Evolutionary conservation across 306 rosid species (phyloP).

Genomic region (Sicyos edulis): DNA sequence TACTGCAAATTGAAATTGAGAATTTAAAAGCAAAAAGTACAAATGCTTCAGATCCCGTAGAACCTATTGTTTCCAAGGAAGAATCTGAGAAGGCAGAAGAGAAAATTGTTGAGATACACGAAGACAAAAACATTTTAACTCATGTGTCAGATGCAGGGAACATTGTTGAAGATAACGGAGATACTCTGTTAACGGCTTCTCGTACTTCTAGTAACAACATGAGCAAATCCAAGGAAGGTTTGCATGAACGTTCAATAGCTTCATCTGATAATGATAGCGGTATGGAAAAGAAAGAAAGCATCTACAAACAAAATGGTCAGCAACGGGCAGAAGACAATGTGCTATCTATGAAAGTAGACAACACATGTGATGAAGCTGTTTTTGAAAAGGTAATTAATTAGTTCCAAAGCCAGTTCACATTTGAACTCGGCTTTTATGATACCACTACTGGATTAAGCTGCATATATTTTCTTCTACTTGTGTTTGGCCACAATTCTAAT

Average conservation of each 20-base stretch:
- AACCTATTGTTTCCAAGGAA: constrained; percentile 33
- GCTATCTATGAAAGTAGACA: constrained; percentile 35
- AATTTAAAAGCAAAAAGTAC: constrained; percentile 40
- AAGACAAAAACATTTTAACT: constrained; percentile 49
- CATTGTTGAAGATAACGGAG: constrained; percentile 34
- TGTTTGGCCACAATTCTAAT: constrained; percentile 1
- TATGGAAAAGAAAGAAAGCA: constrained; percentile 31
- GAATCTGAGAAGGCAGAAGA: constrained; percentile 44
- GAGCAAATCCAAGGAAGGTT: constrained; percentile 37
- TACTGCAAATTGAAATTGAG: constrained; percentile 66
- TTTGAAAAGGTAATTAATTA: constrained; percentile 44
- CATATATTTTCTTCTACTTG: constrained; percentile 14
- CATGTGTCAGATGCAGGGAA: constrained; percentile 32
- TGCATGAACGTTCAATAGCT: constrained; percentile 30
- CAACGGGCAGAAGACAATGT: constrained; percentile 29
- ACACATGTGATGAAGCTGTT: constrained; percentile 40
- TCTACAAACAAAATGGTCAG: constrained; percentile 39
- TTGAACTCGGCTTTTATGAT: constrained; percentile 1
- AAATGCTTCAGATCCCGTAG: constrained; percentile 35
- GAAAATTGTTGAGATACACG: constrained; percentile 61
- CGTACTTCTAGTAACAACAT: constrained; percentile 33
- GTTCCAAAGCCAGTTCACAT: constrained; percentile 28
- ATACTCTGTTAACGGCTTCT: constrained; percentile 32
- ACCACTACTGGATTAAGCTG: background rate
- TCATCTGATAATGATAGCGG: constrained; percentile 30